Evolutionary conservation across 2,329 filamentous ascomycete species (phyloP).

Genomic region (Domatiomyces globalis): DNA sequence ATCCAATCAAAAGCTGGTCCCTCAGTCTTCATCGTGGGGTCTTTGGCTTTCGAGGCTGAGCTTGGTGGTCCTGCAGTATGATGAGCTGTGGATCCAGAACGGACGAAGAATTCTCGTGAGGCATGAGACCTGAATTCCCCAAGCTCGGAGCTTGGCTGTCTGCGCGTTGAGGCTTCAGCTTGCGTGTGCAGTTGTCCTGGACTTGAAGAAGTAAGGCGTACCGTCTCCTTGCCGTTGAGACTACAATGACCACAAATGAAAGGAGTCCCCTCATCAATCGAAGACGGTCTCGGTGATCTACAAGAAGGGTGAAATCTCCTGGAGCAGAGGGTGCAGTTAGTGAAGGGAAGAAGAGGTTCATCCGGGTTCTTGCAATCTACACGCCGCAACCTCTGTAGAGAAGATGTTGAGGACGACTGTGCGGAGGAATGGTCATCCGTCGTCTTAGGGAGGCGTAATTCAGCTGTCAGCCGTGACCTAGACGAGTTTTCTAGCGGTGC

Average conservation of each 20-base stretch:
- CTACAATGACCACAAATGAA: constrained; percentile 12
- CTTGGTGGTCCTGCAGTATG: background rate
- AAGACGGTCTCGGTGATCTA: constrained; percentile 9
- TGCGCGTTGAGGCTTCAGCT: background rate
- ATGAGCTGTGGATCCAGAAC: too few species aligned
- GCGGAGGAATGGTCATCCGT: background rate
- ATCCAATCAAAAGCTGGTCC: background rate
- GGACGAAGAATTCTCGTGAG: too few species aligned
- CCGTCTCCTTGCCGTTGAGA: background rate
- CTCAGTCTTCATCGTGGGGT: background rate
- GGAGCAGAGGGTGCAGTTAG: constrained; percentile 8
- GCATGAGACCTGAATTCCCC: too few species aligned
- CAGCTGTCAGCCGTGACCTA: too few species aligned
- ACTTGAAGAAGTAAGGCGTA: background rate
- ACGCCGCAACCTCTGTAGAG: constrained; percentile 6
- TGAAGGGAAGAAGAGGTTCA: constrained; percentile 4
- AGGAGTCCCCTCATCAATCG: constrained; percentile 2
- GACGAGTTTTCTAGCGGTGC: too few species aligned
- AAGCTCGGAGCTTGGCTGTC: background rate
- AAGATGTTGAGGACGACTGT: background rate
- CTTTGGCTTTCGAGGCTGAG: background rate
- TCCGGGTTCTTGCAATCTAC: constrained; percentile 9
- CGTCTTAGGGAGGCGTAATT: background rate
- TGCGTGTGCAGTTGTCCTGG: background rate
- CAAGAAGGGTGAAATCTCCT: constrained; percentile 11